Base-by-base conservation (phyloP, 2,329 filamentous ascomycete species). In the Diaporthe eres region DNA sequence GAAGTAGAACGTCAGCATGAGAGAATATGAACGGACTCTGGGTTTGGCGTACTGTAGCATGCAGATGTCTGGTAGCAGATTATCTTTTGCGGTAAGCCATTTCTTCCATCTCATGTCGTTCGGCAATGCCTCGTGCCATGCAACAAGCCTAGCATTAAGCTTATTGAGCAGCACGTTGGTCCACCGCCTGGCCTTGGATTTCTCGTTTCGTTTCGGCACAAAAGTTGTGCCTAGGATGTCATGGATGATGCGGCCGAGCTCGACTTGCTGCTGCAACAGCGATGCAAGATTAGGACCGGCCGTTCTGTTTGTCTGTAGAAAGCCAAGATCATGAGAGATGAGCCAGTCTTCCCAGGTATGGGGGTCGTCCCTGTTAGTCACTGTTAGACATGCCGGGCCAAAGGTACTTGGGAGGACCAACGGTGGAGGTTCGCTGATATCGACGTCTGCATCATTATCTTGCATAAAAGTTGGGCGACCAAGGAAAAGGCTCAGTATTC, bases 401-500 rank as follows among this genome's bases (percentile, higher is more conserved):
- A 51, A 10, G 13, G 1, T 17, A 10, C 12, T 25, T 9, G 19
- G 31, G 28, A 37, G 28, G 22, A 68, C 63, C 31, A 39, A 68
- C 63, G 63, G 63, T 25, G 44, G 44, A 68, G 63, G 44, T 6
- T 68, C 63, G 63, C 22, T 39, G 44, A 68, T 51, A 25, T 68
- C 47, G 28, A 68, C 63, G 4, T 68, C 44, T 53, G 63, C 44
- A 17, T 53, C 63, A 2, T 13, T n/a, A 53, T 68, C 63, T 1
- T 68, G 63, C 63, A 68, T 68, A 7, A 68, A 68, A 12, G 63
- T 68, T 10, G 63, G 63, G 13, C 63, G 31, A 31, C 63, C 63
- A 6, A 68, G 22, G 8, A 51, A 51, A 12, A 68, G 28, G 19
- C 63, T 68, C 31, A 68, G 28, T 5, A 68, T 25, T 25, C 63